A percentile compares a stretch with the other conserved stretches of the same genome.
Conservation (phyloP, 2,329 filamentous ascomycete genomes). For the Microcera coccophila region DNA sequence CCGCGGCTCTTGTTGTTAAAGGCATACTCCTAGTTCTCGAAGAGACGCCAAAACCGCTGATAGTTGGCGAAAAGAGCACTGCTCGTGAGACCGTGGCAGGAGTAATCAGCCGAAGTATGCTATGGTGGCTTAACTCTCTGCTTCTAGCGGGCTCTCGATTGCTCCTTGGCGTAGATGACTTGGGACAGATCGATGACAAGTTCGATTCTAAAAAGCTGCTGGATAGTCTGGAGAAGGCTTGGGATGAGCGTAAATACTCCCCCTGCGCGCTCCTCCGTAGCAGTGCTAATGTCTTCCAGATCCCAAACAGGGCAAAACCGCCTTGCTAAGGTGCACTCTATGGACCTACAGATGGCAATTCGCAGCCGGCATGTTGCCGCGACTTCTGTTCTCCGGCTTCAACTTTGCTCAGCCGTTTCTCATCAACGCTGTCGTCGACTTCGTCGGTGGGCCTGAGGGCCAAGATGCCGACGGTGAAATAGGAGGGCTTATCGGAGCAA, state of each 20-base stretch:
- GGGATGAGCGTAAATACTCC: constrained; percentile 18
- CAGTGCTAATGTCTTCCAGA: background rate
- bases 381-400: constrained; percentile 38
- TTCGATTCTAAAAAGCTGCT: constrained; percentile 23
- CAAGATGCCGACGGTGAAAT: constrained; percentile 26
- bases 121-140: constrained; percentile 36
- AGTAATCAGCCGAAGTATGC: constrained; percentile 32
- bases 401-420: constrained; percentile 44
- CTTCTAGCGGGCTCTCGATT: constrained; percentile 24
- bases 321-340: constrained; percentile 26
- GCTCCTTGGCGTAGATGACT: constrained; percentile 21
- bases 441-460: constrained; percentile 26
- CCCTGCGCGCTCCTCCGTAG: constrained; percentile 6
- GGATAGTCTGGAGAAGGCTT: constrained; percentile 16
- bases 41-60: constrained; percentile 27
- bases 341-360: constrained; percentile 29
- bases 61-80: constrained; percentile 15
- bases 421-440: constrained; percentile 33
- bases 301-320: constrained; percentile 16
- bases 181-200: constrained; percentile 29
- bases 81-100: constrained; percentile 32
- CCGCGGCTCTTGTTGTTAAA: constrained; percentile 26
- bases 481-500: constrained; percentile 40
- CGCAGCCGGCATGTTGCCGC: constrained; percentile 32
- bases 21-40: constrained; percentile 29